A percentile compares a stretch with the other conserved stretches of the same genome.
Evolutionary conservation across 805 yeast species (phyloP).

Genomic region (Wickerhamiella galacta): DNA sequence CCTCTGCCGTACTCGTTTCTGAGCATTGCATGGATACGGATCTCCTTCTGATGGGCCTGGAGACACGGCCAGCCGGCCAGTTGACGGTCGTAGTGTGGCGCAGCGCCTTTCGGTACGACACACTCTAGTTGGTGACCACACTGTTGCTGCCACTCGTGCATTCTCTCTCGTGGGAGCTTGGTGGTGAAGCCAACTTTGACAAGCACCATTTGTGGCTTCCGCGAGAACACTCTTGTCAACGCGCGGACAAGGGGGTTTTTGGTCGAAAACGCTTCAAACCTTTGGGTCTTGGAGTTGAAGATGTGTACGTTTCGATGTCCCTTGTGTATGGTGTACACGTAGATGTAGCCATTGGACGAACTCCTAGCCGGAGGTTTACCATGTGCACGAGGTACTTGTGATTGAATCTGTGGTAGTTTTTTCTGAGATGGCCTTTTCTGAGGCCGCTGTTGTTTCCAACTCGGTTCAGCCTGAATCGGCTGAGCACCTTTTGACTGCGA

Average conservation of each 20-base stretch:
- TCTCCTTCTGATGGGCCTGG: constrained; percentile 13
- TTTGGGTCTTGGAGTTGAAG: constrained; percentile 8
- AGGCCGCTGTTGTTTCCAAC: too few relatives aligned
- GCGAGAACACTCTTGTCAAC: background rate
- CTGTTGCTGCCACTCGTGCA: constrained; percentile 18
- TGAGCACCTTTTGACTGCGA: too few relatives aligned
- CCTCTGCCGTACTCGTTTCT: constrained; percentile 16
- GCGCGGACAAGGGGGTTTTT: background rate
- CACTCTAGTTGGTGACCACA: constrained; percentile 17
- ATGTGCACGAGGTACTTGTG: too few relatives aligned
- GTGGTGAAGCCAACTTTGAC: constrained; percentile 21
- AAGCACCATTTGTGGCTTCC: constrained; percentile 9
- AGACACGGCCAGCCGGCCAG: constrained; percentile 16
- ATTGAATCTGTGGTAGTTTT: too few relatives aligned
- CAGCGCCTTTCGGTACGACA: constrained; percentile 8
- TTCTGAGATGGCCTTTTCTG: too few relatives aligned
- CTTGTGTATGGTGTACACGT: constrained; percentile 16
- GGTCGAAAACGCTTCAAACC: constrained; percentile 8
- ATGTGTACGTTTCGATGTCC: constrained; percentile 14
- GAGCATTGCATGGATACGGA: constrained; percentile 12
- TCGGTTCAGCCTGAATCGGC: too few relatives aligned
- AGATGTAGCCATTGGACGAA: too few relatives aligned
- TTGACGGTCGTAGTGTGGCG: constrained; percentile 6
- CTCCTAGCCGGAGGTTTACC: too few relatives aligned
- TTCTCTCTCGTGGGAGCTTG: constrained; percentile 13